Percentiles rank a stretch among this genome's conserved stretches.
These are phyloP conservation scores for Chamaecyparis obtusa DNA, from an alignment of 75 land plant genomes.

Conservation along the genomic window DNA sequence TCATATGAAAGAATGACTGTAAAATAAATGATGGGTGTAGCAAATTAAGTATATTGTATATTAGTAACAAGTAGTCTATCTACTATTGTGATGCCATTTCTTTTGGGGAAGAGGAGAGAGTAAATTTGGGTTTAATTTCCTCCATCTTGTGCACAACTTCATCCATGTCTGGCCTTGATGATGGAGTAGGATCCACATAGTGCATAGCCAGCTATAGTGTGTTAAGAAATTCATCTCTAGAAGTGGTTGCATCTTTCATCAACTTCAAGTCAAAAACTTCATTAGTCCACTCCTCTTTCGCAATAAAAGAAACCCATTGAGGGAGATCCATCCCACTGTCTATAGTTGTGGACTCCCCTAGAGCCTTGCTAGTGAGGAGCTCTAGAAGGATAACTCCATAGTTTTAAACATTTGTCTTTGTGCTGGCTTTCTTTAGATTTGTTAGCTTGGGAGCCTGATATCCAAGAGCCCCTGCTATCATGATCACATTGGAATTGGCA, in stretches of 20 bases:
- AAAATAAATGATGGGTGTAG: slow-evolving; percentile 9
- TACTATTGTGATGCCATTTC: neutral
- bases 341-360: slow-evolving; percentile 59
- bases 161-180: slow-evolving; percentile 72
- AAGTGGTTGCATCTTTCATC: slow-evolving; percentile 52
- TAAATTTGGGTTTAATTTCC: slow-evolving; percentile 57
- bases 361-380: slow-evolving; percentile 92
- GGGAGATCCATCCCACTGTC: slow-evolving; percentile 81
- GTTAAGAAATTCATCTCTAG: slow-evolving; percentile 87
- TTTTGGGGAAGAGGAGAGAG: neutral
- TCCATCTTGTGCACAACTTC: slow-evolving; percentile 75
- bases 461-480: slow-evolving; percentile 85
- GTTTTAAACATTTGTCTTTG: slow-evolving; percentile 92
- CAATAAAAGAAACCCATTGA: slow-evolving; percentile 88
- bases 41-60: neutral
- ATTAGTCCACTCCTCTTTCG: slow-evolving; percentile 96
- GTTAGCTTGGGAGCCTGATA: slow-evolving; percentile 97
- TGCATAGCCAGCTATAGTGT: slow-evolving; percentile 83
- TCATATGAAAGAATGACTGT: neutral
- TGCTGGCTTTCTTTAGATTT: slow-evolving; percentile 84
- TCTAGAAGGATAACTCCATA: slow-evolving; percentile 85
- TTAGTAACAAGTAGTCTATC: neutral
- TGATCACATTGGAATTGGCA: slow-evolving; percentile 80
- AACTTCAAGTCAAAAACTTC: slow-evolving; percentile 94
- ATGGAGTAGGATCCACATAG: slow-evolving; percentile 75